Conservation (phyloP, 768 basidiomycete species). For the Suillus decipiens region DNA sequence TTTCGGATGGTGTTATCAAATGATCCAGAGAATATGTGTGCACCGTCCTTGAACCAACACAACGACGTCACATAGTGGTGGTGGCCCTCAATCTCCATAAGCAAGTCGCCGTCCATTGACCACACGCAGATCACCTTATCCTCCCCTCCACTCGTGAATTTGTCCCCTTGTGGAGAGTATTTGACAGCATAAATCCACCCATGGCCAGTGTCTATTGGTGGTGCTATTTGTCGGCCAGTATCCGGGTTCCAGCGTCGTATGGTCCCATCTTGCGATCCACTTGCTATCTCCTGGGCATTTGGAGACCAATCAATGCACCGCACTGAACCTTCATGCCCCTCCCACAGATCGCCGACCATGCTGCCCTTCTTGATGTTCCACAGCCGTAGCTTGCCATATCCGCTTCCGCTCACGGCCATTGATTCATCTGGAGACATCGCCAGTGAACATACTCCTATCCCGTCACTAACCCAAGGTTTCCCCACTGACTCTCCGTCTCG, state of each 20-base stretch:
- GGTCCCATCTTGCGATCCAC: conserved; percentile 12
- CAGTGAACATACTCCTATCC: not conserved
- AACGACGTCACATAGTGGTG: not conserved
- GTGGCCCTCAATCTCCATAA: too few species aligned
- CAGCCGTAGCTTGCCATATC: not conserved
- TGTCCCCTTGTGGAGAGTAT: too few species aligned
- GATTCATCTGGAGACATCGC: not conserved
- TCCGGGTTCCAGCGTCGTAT: too few species aligned
- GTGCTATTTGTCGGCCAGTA: too few species aligned
- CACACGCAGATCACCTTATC: too few species aligned
- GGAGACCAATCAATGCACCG: conserved; percentile 16
- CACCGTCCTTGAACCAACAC: not conserved
- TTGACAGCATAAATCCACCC: too few species aligned
- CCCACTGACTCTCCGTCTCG: not conserved
- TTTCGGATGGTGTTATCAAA: not conserved
- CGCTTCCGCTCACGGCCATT: not conserved
- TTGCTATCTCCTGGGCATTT: conserved; percentile 15
- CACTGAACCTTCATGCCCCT: not conserved
- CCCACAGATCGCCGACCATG: not conserved
- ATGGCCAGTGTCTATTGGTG: too few species aligned
- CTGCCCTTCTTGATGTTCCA: not conserved
- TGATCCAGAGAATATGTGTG: not conserved
- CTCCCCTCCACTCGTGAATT: too few species aligned
- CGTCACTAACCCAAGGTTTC: not conserved
- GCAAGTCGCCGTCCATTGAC: too few species aligned